phyloP scores from a whole-genome alignment of 78 protist species.

The Planoprotostelium fungivorum region DNA sequence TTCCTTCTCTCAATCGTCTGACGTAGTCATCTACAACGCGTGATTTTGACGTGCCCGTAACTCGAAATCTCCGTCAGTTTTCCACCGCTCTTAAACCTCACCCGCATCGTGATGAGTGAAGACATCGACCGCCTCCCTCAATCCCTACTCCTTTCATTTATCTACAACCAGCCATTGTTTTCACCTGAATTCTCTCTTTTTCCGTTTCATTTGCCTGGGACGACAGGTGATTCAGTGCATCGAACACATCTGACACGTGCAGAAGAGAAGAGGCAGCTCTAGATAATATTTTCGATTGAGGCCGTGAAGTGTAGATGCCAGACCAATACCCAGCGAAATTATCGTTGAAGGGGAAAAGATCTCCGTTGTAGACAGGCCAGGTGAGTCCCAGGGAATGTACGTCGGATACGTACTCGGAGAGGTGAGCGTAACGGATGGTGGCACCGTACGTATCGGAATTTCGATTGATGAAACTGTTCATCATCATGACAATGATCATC shows the following conservation, averaged over 20 bases:
- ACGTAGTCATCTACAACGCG: not conserved
- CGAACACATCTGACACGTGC: not conserved
- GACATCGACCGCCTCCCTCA: not conserved
- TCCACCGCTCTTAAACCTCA: not conserved
- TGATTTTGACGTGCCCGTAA: not conserved
- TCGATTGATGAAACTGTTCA: not conserved
- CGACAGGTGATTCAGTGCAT: not conserved
- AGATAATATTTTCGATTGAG: not conserved
- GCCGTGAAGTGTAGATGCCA: not conserved
- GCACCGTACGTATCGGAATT: not conserved
- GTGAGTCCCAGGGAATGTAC: not conserved
- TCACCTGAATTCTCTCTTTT: not conserved
- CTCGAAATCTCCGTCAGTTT: not conserved
- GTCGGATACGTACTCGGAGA: not conserved
- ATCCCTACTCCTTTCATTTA: not conserved
- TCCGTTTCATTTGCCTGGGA: not conserved
- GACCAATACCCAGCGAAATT: not conserved
- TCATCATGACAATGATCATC: too few species aligned
- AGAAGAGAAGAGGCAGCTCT: not conserved
- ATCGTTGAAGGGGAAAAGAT: not conserved
- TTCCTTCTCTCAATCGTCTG: not conserved
- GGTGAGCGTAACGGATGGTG: not conserved
- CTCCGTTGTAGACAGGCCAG: not conserved
- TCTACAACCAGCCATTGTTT: too few species aligned
- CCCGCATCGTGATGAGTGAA: not conserved